Conservation (phyloP, 495 filamentous ascomycete species). For the Xylaria sp. region DNA sequence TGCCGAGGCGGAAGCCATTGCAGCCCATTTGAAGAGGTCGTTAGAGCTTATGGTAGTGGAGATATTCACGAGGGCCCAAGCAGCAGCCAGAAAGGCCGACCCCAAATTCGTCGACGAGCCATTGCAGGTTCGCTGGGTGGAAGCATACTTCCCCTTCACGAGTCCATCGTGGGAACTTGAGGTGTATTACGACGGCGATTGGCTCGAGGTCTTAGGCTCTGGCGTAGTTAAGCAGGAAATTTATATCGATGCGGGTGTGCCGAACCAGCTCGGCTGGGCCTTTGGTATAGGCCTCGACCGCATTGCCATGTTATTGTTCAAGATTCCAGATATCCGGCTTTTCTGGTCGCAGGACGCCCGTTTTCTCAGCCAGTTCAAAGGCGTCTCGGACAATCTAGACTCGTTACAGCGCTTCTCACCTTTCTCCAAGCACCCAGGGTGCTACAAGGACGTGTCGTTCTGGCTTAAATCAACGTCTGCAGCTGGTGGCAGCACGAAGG, state of each 20-base stretch:
- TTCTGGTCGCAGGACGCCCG: constrained; percentile 90
- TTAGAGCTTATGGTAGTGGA: constrained; percentile 88
- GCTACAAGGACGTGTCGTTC: constrained; percentile 91
- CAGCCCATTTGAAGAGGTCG: constrained; percentile 85
- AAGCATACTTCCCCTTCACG: constrained; percentile 97
- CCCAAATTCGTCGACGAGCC: constrained; percentile 64
- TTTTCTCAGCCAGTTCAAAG: constrained; percentile 81
- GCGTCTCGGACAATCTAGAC: constrained; percentile 55
- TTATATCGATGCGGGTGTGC: constrained; percentile 75
- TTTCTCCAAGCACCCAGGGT: constrained; percentile 88
- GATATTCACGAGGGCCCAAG: constrained; percentile 81
- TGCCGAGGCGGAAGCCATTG: constrained; percentile 83
- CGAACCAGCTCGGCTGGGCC: constrained; percentile 86
- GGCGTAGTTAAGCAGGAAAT: constrained; percentile 88
- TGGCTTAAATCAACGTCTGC: constrained; percentile 73
- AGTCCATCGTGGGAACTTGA: constrained; percentile 95
- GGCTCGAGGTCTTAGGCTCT: constrained; percentile 93
- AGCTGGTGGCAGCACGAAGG: constrained; percentile 58
- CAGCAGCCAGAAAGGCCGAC: constrained; percentile 63
- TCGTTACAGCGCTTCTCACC: constrained; percentile 73
- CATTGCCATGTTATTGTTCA: constrained; percentile 95
- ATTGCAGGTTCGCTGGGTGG: constrained; percentile 88
- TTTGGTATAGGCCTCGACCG: constrained; percentile 93
- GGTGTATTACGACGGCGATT: constrained; percentile 91
- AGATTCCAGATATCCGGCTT: constrained; percentile 94